Evolutionary conservation across 2,329 filamentous ascomycete species (phyloP).

Genomic region (Botrytis sinoallii): DNA sequence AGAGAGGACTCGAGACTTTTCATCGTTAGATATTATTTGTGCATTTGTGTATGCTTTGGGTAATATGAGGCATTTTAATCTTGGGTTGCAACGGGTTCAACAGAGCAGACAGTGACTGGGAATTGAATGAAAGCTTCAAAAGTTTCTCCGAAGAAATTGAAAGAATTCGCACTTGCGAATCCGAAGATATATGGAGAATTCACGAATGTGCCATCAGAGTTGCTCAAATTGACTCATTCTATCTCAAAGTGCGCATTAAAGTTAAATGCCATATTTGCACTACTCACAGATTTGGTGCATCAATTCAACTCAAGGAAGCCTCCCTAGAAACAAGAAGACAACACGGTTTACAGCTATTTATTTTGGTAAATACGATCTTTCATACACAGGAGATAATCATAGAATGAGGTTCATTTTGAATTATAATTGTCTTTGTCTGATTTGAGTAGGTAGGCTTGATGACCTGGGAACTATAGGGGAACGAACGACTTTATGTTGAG

Average conservation of each 20-base stretch:
- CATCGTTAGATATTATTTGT: too few relatives aligned
- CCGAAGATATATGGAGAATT: too few relatives aligned
- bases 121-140: too few relatives aligned
- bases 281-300: background rate
- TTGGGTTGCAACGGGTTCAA: too few relatives aligned
- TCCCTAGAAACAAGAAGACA: background rate
- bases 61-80: background rate
- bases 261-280: background rate
- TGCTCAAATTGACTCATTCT: too few relatives aligned
- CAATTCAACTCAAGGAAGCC: background rate
- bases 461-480: background rate
- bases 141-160: too few relatives aligned
- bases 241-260: background rate
- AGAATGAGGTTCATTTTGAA: background rate
- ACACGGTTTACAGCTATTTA: fast-evolving
- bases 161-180: too few relatives aligned
- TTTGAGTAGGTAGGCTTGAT: background rate
- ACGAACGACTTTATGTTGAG: background rate
- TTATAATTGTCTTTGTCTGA: background rate
- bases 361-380: background rate
- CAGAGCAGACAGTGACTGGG: too few relatives aligned
- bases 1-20: too few relatives aligned
- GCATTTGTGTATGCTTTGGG: too few relatives aligned
- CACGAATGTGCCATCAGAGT: too few relatives aligned
- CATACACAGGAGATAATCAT: background rate